Percentiles rank a stretch among this genome's conserved stretches.
Evolutionary conservation across 108 stramenopile species (phyloP).

Genomic region (Parmales sp.): DNA sequence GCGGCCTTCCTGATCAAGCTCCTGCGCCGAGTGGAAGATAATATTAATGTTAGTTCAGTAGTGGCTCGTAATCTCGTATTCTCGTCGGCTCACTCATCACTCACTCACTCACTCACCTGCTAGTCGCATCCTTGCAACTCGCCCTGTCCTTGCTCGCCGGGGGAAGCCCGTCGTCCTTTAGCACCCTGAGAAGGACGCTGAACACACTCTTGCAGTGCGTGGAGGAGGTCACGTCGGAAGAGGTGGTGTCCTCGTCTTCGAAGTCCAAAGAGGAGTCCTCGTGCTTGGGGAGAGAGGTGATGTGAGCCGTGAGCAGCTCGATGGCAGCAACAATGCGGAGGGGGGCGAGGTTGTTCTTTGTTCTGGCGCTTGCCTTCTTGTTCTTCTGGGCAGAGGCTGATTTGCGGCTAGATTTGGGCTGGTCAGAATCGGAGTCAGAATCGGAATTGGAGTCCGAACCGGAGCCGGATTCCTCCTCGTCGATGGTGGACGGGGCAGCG

Average conservation of each 20-base stretch:
- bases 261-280: not conserved
- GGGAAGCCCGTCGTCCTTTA: conserved; percentile 45
- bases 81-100: not conserved
- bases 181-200: conserved; percentile 29
- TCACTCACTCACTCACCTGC: conserved; percentile 23
- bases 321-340: conserved; percentile 56
- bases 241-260: conserved; percentile 13
- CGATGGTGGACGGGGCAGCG: conserved; percentile 22
- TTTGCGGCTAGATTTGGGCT: not conserved
- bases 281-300: conserved; percentile 35
- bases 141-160: conserved; percentile 37
- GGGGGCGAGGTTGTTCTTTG: conserved; percentile 38
- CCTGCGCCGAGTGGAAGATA: not conserved
- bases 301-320: conserved; percentile 53
- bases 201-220: conserved; percentile 33
- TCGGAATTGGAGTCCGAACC: too few species aligned
- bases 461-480: conserved; percentile 9
- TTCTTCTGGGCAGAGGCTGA: not conserved
- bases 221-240: not conserved
- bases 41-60: not conserved
- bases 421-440: too few species aligned
- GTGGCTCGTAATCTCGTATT: not conserved
- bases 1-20: conserved; percentile 19
- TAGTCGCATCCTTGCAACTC: conserved; percentile 38
- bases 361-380: conserved; percentile 12